Evolutionary conservation across 306 rosid genomes (phyloP).

Genomic region (Senna tora): DNA sequence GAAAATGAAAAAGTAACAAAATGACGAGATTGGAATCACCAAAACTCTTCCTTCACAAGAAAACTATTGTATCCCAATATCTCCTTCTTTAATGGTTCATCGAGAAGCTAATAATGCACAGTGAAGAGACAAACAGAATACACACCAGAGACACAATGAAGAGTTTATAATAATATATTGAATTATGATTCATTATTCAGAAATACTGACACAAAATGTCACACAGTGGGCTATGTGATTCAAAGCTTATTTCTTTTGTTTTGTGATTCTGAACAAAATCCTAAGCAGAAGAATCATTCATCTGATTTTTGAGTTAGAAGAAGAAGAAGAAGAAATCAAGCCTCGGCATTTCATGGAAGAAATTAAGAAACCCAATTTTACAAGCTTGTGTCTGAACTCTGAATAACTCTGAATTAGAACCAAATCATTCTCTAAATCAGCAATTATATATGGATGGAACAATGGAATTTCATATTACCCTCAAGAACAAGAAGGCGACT

Average conservation of each 20-base stretch:
- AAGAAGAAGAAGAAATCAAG: conserved; percentile 7
- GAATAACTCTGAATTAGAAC: too few relatives aligned
- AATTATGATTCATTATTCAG: too few relatives aligned
- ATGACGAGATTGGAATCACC: neutral
- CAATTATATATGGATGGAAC: conserved; percentile 20
- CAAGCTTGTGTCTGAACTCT: conserved; percentile 27
- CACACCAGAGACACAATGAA: too few relatives aligned
- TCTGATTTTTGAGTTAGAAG: conserved; percentile 29
- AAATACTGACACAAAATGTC: neutral
- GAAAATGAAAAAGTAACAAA: neutral
- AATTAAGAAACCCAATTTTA: conserved; percentile 47
- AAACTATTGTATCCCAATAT: neutral
- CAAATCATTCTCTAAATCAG: conserved; percentile 35
- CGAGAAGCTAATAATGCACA: too few relatives aligned
- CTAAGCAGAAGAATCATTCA: neutral
- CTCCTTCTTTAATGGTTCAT: conserved; percentile 49
- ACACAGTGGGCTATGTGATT: too few relatives aligned
- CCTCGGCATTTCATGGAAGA: too few relatives aligned
- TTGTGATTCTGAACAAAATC: neutral
- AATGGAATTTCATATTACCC: neutral
- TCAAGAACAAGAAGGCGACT: conserved; percentile 54
- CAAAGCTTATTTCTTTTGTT: neutral
- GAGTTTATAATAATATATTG: too few relatives aligned
- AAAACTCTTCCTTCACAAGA: too few relatives aligned
- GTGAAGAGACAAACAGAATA: too few relatives aligned